Conservation (phyloP, 371 early-diverging fungal species). For the Lichtheimia hyalospora region DNA sequence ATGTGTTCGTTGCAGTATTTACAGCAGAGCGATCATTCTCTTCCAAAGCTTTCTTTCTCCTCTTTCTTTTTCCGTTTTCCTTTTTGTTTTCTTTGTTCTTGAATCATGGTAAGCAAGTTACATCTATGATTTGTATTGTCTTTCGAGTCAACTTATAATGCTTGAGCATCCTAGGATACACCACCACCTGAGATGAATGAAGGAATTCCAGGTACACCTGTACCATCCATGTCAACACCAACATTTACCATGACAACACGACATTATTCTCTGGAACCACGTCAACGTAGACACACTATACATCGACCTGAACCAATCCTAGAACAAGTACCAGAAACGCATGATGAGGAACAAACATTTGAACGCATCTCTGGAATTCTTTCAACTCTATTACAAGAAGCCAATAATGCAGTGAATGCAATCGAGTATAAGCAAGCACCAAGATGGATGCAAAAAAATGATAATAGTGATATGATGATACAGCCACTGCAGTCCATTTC, state of each 20-base stretch:
- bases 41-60: too few relatives aligned
- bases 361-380: slow-evolving; percentile 46
- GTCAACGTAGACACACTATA: slow-evolving; percentile 30
- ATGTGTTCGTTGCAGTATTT: too few relatives aligned
- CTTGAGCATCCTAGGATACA: slow-evolving; percentile 12
- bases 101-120: too few relatives aligned
- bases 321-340: slow-evolving; percentile 22
- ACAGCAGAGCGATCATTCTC: too few relatives aligned
- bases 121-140: too few relatives aligned
- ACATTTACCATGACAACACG: not conserved
- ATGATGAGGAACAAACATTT: slow-evolving; percentile 33
- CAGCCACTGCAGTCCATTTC: too few relatives aligned
- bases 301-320: slow-evolving; percentile 40
- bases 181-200: slow-evolving; percentile 21
- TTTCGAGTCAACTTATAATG: too few relatives aligned
- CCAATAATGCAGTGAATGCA: slow-evolving; percentile 33
- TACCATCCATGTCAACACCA: slow-evolving; percentile 33
- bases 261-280: not conserved
- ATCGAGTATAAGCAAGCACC: slow-evolving; percentile 5
- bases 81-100: too few relatives aligned
- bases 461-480: too few relatives aligned
- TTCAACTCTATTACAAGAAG: slow-evolving; percentile 42
- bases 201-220: slow-evolving; percentile 9
- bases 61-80: too few relatives aligned
- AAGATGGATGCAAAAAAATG: slow-evolving; percentile 1